Evolutionary conservation across 2,329 filamentous ascomycete species (phyloP).

Genomic region (Verticillium tricorpus): DNA sequence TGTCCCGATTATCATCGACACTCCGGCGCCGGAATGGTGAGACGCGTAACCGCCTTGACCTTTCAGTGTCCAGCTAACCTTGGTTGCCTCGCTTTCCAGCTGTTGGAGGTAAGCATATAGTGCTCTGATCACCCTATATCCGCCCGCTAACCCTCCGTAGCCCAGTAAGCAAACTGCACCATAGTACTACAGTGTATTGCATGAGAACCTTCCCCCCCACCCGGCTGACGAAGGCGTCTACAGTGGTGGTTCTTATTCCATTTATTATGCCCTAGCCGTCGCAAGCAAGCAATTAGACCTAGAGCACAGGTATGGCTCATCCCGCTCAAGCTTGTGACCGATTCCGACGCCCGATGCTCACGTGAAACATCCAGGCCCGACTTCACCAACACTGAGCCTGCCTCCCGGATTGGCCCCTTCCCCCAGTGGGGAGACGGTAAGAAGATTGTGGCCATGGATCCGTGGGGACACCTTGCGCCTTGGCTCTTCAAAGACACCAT

Average conservation of each 20-base stretch:
- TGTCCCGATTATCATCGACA: conserved; percentile 70
- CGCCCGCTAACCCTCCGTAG: conserved; percentile 23
- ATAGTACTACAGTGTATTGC: neutral
- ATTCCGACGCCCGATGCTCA: neutral
- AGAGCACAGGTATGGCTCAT: conserved; percentile 59
- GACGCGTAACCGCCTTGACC: conserved; percentile 18
- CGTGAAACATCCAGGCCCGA: conserved; percentile 40
- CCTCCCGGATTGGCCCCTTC: conserved; percentile 83
- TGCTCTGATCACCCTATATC: neutral
- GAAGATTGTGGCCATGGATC: conserved; percentile 98
- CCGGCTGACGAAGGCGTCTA: neutral
- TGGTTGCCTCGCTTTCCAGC: conserved; percentile 28
- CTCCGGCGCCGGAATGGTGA: conserved; percentile 77
- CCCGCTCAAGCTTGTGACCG: neutral
- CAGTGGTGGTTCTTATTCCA: conserved; percentile 84
- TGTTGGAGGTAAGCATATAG: conserved; percentile 47
- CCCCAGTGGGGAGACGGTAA: conserved; percentile 83
- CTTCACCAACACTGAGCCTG: conserved; percentile 78
- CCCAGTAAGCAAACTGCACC: conserved; percentile 24
- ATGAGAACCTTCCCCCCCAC: neutral
- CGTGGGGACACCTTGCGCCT: conserved; percentile 80
- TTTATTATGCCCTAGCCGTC: conserved; percentile 90
- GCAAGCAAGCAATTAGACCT: conserved; percentile 83
- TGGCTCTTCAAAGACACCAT: conserved; percentile 80
- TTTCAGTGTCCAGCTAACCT: conserved; percentile 12